Conservation (phyloP, 257 asterid genomes). For the Datura wrightii region DNA sequence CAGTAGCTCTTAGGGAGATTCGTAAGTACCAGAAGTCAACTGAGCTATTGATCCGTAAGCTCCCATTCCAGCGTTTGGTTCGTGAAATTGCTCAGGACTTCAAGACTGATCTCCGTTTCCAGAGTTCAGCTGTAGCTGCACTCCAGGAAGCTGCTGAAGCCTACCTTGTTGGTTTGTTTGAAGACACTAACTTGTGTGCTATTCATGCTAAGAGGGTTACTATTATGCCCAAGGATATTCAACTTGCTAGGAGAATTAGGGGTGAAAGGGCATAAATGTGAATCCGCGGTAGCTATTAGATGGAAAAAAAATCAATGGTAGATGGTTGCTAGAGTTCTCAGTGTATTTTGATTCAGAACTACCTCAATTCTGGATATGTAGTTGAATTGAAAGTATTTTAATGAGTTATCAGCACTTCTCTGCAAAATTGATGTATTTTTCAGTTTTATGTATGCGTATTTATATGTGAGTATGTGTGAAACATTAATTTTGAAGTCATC, state of each 20-base stretch:
- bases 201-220: constrained; percentile 50
- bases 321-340: neutral
- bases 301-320: neutral
- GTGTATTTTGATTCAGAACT: neutral
- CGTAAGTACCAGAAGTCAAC: constrained; percentile 50
- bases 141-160: constrained; percentile 51
- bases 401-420: neutral
- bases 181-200: constrained; percentile 49
- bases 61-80: constrained; percentile 48
- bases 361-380: neutral
- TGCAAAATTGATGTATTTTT: neutral
- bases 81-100: constrained; percentile 55
- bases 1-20: constrained; percentile 48
- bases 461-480: neutral
- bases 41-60: constrained; percentile 42
- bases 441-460: no score
- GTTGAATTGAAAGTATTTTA: neutral
- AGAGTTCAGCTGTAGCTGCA: constrained; percentile 47
- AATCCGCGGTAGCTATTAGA: neutral
- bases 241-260: constrained; percentile 47
- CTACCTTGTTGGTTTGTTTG: constrained; percentile 43
- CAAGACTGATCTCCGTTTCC: constrained; percentile 50
- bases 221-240: constrained; percentile 50
- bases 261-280: constrained; percentile 44
- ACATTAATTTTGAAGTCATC: no score